A percentile compares a stretch with the other conserved stretches of the same genome.
Conservation (phyloP, 2,329 filamentous ascomycete genomes). For the Talaromyces sp. region DNA sequence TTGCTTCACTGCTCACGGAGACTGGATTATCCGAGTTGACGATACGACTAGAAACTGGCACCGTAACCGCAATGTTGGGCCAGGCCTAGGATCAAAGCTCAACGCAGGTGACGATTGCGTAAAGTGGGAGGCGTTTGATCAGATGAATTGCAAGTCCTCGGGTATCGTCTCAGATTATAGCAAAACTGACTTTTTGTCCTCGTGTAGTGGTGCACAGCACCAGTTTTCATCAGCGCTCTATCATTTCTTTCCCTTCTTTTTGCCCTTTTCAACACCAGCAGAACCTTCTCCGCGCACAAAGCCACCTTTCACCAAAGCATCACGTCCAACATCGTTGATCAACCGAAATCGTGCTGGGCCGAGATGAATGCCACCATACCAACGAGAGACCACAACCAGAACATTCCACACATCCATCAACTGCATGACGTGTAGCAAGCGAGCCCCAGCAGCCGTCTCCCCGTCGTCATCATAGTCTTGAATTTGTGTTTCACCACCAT, state of each 20-base stretch:
- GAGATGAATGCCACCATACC: slow-evolving; percentile 90
- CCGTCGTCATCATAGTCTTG: slow-evolving; percentile 98
- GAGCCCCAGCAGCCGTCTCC: slow-evolving; percentile 84
- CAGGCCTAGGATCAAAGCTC: too few relatives aligned
- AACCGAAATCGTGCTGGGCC: slow-evolving; percentile 87
- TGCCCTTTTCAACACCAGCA: slow-evolving; percentile 53
- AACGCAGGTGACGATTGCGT: too few relatives aligned
- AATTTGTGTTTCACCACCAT: slow-evolving; percentile 57
- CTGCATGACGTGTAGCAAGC: slow-evolving; percentile 88
- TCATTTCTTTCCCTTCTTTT: slow-evolving; percentile 55
- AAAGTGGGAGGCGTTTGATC: too few relatives aligned
- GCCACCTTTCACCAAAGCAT: slow-evolving; percentile 78
- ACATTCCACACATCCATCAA: slow-evolving; percentile 92
- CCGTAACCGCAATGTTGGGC: too few relatives aligned
- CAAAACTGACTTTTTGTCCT: too few relatives aligned
- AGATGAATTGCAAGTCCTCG: too few relatives aligned
- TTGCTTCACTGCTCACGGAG: too few relatives aligned
- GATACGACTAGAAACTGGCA: too few relatives aligned
- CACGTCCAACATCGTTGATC: slow-evolving; percentile 83
- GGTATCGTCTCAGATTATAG: too few relatives aligned
- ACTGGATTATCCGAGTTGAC: too few relatives aligned
- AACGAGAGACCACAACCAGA: slow-evolving; percentile 89
- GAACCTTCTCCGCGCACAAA: slow-evolving; percentile 57
- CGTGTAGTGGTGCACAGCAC: not conserved
- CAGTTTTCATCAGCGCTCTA: not conserved